phyloP scores from a whole-genome alignment of 2,329 filamentous ascomycete species.

The Monilinia aucupariae region DNA sequence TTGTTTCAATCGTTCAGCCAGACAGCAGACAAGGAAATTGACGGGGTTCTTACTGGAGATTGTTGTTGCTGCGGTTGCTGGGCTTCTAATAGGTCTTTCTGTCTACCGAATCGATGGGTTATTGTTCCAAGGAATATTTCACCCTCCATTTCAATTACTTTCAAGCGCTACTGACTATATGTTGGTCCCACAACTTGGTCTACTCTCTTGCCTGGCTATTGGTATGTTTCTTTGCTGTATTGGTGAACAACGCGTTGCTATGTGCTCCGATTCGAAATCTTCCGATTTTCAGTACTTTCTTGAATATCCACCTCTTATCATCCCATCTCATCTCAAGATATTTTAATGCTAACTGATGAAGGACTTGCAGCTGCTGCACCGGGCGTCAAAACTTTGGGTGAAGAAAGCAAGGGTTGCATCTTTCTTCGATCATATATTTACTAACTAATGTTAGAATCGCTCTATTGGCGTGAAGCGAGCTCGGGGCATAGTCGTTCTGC shows the following conservation, averaged over 20 bases:
- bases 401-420: constrained; percentile 18
- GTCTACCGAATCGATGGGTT: not conserved
- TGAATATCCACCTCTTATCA: not conserved
- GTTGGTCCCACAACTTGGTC: not conserved
- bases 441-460: not conserved
- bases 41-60: not conserved
- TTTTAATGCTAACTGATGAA: not conserved
- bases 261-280: not conserved
- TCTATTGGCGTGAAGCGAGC: not conserved
- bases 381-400: not conserved
- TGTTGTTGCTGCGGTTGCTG: not conserved
- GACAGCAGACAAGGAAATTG: not conserved
- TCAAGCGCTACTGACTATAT: constrained; percentile 9
- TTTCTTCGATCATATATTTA: not conserved
- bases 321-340: too few relatives aligned
- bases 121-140: constrained; percentile 1
- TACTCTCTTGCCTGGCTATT: constrained; percentile 2
- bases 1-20: not conserved
- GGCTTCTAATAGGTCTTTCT: not conserved
- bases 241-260: not conserved
- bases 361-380: constrained; percentile 1
- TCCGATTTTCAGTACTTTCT: not conserved
- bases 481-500: not conserved
- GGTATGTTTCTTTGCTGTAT: not conserved
- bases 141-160: not conserved